Base-by-base conservation (phyloP, 768 basidiomycete genomes). In the Boletellus ananiceps region DNA sequence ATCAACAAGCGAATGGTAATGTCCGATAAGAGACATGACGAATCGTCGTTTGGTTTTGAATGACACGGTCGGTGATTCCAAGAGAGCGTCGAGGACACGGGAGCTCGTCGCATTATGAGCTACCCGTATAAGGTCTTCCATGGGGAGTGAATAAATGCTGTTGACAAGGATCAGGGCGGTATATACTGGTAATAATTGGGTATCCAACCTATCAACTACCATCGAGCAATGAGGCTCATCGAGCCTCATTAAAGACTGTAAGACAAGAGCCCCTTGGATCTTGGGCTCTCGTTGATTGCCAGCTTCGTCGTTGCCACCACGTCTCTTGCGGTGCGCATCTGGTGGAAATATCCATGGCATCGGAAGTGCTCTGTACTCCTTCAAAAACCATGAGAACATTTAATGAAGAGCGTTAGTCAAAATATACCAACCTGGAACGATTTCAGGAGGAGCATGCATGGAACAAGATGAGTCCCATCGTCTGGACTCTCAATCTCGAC, bases 171-270 rank as follows among this genome's bases (percentile, higher is more conserved):
- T 41, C 54, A 50, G 61, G 55, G 29, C 33, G 46, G 18, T 14
- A 32, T 5, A 21, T 19, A 29, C n/a, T 49, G 35, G 39, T 35
- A 23, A 33, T 25, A 9, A 34, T 37, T 19, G 14, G 37, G 47
- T 0, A 13, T 27, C 71, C 50, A 52, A 90, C 93, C 86, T 88
- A 27, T 85, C 75, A 19, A 85, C 69, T 4, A 93, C 81, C 19
- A 80, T 68, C 40, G 78, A 73, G 59, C 88, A 86, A 56, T 86
- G 78, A 2, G 86, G 82, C 8, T 78, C 73, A 0, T 79, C 67
- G 19, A 96, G 74, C 27, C 76, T 78, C 21, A 97, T 76, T 50
- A 97, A 70, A 3, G 87, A 83, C 66, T 98, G 93, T 2, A 97
- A 68, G 12, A 99, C 69, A 15, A 97, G 67, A 3, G 89, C 87